Base-by-base conservation (phyloP, 2,329 filamentous ascomycete species). In the Alternaria incomplexa region DNA sequence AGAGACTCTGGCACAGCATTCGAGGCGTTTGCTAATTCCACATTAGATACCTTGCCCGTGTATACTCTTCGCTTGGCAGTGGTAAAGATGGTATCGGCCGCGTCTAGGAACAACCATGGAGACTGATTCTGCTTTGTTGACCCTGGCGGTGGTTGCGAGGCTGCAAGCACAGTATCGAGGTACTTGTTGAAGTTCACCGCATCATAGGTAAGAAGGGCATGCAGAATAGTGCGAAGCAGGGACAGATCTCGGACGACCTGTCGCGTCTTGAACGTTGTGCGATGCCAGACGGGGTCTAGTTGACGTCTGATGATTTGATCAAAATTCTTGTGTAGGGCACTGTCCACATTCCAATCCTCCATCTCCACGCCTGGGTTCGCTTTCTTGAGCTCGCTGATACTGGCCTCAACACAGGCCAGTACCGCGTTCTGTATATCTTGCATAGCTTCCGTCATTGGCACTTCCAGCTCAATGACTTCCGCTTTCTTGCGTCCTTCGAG, bases 291-390 rank as follows among this genome's bases (percentile, higher is more conserved):
- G 5, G 95, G 94, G 75, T 98, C 94, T 17, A 99, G 84, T 79
- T 99, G 96, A 61, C 94, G 88, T 65, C 95, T 88, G 54, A 99
- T 89, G 58, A 94, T 91, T 63, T 92, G 85, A 77, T 98, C 96
- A 78, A 99, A 99, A 73, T 93, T 97, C 75, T 91, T 92, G 69
- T 97, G 91, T 64, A 98, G 82, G 36, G 95, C 95, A 75, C 92
- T 97, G 79, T 98, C 95, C 17, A 97, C 85, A 53, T 93, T 97
- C 95, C 95, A 98, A 74, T 97, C 94, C 63, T 96, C 94, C 89
- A 98, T 94, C 71, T 98, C 95, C 7, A 99, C 84, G 3, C 93
- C 94, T 1, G 89, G 87, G 74, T 97, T 98, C 17, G 89, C 88
- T 81, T 97, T 98, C 78, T 95, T 96, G 46, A 99, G 86, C 81